A percentile compares a stretch with the other conserved stretches of the same genome.
phyloP scores from a whole-genome alignment of 2,329 filamentous ascomycete species.

The Pseudogymnoascus sp. region DNA sequence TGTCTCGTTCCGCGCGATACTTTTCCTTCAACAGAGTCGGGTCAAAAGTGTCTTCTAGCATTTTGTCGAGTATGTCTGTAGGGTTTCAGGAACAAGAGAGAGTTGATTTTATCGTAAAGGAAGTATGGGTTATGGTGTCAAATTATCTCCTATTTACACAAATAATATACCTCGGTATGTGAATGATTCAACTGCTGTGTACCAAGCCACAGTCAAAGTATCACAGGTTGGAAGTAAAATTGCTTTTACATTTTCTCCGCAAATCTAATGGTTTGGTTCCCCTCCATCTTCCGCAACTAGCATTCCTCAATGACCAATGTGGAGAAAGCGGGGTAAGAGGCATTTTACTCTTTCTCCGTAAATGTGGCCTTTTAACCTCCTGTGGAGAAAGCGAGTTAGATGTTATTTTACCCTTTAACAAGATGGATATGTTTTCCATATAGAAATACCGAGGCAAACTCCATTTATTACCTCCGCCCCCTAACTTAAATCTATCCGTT shows the following conservation, averaged over 20 bases:
- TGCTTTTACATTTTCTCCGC: not conserved
- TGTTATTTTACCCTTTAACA: not conserved
- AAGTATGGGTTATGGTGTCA: not conserved
- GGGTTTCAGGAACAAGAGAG: not conserved
- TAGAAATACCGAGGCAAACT: not conserved
- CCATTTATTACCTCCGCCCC: not conserved
- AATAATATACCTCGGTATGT: not conserved
- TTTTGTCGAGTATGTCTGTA: not conserved
- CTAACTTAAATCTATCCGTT: not conserved
- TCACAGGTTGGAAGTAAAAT: not conserved
- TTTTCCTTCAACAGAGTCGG: not conserved
- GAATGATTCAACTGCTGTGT: not conserved
- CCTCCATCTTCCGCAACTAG: not conserved
- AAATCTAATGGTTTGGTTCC: not conserved
- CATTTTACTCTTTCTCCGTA: not conserved
- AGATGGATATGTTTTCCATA: not conserved
- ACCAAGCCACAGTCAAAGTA: not conserved
- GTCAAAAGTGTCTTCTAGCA: not conserved
- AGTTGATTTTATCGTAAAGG: not conserved
- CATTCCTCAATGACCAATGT: not conserved
- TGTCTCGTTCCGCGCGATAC: slow-evolving; percentile 12
- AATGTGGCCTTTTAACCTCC: not conserved
- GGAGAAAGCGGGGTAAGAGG: not conserved
- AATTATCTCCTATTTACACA: not conserved
- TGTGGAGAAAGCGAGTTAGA: not conserved